These are phyloP conservation scores for Ampelocalamus luodianensis DNA, from an alignment of 176 grass and related monocot genomes.

Conservation along the genomic window DNA sequence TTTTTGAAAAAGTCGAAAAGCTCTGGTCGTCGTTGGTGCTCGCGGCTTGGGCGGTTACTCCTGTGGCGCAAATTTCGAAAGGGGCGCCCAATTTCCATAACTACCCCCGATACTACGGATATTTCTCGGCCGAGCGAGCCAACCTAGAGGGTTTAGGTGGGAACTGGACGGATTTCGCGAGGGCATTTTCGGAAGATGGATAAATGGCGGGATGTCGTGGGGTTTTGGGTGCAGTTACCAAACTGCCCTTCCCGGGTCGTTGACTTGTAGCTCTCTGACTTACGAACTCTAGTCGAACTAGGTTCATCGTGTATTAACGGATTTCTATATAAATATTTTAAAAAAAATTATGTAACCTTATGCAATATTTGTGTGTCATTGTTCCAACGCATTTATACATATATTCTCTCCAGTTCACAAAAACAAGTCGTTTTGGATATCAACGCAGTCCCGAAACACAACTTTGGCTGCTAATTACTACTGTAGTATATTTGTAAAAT, in stretches of 20 bases:
- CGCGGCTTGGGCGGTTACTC: constrained; percentile 8
- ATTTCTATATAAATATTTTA: no score
- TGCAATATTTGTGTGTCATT: no score
- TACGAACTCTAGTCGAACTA: no score
- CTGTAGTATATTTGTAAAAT: no score
- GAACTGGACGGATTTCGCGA: neutral
- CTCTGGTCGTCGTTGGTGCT: neutral
- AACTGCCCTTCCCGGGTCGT: neutral
- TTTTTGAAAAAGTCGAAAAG: neutral
- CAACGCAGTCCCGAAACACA: no score
- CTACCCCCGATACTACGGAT: neutral
- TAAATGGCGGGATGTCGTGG: neutral
- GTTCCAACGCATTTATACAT: no score
- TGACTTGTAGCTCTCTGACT: neutral
- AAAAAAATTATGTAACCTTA: no score
- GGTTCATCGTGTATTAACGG: no score
- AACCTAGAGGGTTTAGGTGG: neutral
- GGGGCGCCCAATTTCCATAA: neutral
- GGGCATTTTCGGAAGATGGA: neutral
- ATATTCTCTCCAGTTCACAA: no score
- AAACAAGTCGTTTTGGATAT: no score
- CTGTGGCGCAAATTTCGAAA: constrained; percentile 40
- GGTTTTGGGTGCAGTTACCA: neutral
- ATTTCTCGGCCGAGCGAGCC: neutral
- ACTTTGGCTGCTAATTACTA: no score